Conservation (phyloP, 2,329 filamentous ascomycete species). For the Fusarium austroafricanum region DNA sequence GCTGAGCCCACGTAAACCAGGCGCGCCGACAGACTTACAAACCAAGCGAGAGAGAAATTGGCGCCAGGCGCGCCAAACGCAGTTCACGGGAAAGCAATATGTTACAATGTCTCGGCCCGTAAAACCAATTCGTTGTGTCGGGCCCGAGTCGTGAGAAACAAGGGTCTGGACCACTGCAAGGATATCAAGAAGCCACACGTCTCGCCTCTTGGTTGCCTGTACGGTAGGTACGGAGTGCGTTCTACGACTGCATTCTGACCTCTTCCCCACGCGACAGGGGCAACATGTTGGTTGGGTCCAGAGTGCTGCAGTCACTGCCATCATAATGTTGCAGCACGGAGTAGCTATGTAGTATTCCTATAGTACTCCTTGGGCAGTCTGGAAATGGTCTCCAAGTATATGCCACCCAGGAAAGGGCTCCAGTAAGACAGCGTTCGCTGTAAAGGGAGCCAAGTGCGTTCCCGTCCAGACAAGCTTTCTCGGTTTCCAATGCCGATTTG, state of each 20-base stretch:
- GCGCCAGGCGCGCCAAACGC: conserved; percentile 34
- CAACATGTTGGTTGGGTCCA: not conserved
- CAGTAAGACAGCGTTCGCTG: not conserved
- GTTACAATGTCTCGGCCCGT: conserved; percentile 11
- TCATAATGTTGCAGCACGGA: conserved; percentile 12
- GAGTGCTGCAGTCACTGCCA: conserved; percentile 5
- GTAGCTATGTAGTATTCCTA: not conserved
- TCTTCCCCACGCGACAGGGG: conserved; percentile 23
- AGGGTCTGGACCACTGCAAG: conserved; percentile 1
- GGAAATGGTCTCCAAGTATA: not conserved
- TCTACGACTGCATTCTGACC: conserved; percentile 4
- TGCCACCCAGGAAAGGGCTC: not conserved
- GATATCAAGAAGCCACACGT: conserved; percentile 1
- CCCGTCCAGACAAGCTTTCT: conserved; percentile 3
- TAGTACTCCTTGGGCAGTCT: too few species aligned
- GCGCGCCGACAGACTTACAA: conserved; percentile 1
- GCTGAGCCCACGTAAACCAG: conserved; percentile 2
- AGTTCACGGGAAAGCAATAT: conserved; percentile 8
- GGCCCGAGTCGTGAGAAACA: conserved; percentile 13
- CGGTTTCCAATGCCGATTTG: not conserved
- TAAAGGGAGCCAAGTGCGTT: not conserved
- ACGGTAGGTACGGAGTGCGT: conserved; percentile 2
- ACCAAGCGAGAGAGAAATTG: conserved; percentile 1
- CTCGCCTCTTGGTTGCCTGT: conserved; percentile 10
- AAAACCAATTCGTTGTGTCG: conserved; percentile 6